Evolutionary conservation across 441 rosid genomes (phyloP).

Genomic region (Pelargonium myrrhifolium): DNA sequence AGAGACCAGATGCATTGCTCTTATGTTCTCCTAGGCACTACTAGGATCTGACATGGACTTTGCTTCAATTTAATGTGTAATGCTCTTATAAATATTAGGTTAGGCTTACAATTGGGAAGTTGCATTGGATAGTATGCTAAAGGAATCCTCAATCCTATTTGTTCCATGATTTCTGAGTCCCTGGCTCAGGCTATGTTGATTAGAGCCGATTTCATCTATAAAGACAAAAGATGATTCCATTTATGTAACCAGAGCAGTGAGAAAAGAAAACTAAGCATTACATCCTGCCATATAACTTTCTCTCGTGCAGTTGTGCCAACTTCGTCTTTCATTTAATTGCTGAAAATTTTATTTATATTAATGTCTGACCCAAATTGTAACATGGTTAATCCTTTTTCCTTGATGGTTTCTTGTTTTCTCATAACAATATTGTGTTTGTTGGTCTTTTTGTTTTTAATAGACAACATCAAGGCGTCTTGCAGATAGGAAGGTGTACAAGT

Average conservation of each 20-base stretch:
- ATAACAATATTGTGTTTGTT: not conserved
- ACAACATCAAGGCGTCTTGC: conserved; percentile 81
- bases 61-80: not conserved
- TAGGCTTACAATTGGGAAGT: too few species aligned
- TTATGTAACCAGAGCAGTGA: too few species aligned
- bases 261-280: not conserved
- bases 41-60: not conserved
- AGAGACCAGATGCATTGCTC: too few species aligned
- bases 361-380: not conserved
- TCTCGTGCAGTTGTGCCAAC: too few species aligned
- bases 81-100: not conserved
- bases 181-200: too few species aligned
- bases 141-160: too few species aligned
- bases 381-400: not conserved
- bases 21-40: not conserved
- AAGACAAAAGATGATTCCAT: too few species aligned
- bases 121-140: too few species aligned
- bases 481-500: conserved; percentile 63
- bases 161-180: too few species aligned
- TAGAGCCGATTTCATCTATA: too few species aligned
- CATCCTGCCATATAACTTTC: not conserved
- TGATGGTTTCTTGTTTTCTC: not conserved
- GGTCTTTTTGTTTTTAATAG: conserved; percentile 32
- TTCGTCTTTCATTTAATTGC: too few species aligned
- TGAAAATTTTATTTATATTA: not conserved